Conservation (phyloP, 306 rosid species). For the Ziziphus jujuba region DNA sequence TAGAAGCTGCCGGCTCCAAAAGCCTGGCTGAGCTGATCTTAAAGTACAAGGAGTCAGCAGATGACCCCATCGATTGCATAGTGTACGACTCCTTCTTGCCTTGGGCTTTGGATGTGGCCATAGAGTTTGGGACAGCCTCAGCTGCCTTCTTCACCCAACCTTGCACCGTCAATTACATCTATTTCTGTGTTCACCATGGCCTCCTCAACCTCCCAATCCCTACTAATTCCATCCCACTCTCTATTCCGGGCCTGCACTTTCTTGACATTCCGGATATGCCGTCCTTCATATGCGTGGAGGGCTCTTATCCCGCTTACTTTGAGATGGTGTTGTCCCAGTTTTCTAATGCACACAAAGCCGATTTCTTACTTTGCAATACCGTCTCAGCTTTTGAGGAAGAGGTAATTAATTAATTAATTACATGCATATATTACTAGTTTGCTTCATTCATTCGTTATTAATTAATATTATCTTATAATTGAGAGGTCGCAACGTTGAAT, state of each 20-base stretch:
- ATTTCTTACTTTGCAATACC: conserved; percentile 53
- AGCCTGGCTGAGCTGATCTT: conserved; percentile 43
- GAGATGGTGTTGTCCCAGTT: conserved; percentile 45
- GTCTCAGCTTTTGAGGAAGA: conserved; percentile 56
- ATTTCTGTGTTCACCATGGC: conserved; percentile 40
- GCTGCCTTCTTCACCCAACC: conserved; percentile 61
- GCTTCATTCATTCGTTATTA: no score
- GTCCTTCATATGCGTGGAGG: conserved; percentile 33
- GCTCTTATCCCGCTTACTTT: conserved; percentile 45
- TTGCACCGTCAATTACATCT: conserved; percentile 46
- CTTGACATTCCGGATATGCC: conserved; percentile 52
- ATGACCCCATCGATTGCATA: conserved; percentile 41
- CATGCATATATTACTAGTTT: no score
- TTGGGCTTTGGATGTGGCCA: conserved; percentile 60
- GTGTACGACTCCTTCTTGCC: conserved; percentile 48
- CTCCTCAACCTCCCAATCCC: no score
- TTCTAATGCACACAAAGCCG: conserved; percentile 41
- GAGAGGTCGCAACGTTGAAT: no score
- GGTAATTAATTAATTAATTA: no score
- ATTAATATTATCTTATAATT: no score
- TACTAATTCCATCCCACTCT: no score
- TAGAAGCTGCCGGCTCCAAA: conserved; percentile 42
- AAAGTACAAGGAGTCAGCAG: conserved; percentile 27
- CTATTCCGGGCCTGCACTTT: conserved; percentile 46
- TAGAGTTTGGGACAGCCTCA: conserved; percentile 38